A percentile compares a stretch with the other conserved stretches of the same genome.
Conservation (phyloP, 192 early-diverging fungal species). For the Mortierella claussenii region DNA sequence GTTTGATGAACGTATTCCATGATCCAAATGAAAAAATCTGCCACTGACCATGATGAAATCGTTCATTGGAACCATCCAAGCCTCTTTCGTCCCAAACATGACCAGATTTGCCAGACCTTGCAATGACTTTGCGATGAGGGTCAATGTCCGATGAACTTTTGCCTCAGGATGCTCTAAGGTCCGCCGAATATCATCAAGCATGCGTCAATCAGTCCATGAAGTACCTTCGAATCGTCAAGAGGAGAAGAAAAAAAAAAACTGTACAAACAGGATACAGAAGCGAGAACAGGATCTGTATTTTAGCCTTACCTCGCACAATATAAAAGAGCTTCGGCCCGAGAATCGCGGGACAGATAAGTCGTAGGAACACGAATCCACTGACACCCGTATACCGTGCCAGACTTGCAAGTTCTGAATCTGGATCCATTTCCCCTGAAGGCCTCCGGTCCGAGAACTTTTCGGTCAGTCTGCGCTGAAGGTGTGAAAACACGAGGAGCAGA, state of each 20-base stretch:
- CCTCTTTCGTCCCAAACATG: conserved; percentile 70
- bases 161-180: conserved; percentile 63
- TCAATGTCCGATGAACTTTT: conserved; percentile 68
- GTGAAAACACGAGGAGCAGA: conserved; percentile 58
- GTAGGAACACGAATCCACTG: conserved; percentile 78
- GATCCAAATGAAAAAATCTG: too few relatives aligned
- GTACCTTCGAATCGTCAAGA: too few relatives aligned
- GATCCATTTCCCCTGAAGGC: conserved; percentile 54
- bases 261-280: too few relatives aligned
- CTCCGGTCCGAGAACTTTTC: conserved; percentile 51
- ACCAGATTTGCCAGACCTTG: conserved; percentile 77
- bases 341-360: conserved; percentile 79
- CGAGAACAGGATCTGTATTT: neutral
- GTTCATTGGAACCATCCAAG: conserved; percentile 75
- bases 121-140: conserved; percentile 77
- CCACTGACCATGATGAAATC: conserved; percentile 62
- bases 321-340: conserved; percentile 75
- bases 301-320: conserved; percentile 61
- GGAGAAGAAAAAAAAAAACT: too few relatives aligned
- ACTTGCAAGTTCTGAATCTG: conserved; percentile 35
- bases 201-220: too few relatives aligned
- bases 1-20: too few relatives aligned
- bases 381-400: conserved; percentile 34
- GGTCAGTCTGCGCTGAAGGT: conserved; percentile 53
- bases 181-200: too few relatives aligned